phyloP scores from a whole-genome alignment of 2,329 filamentous ascomycete species.

The Cadophora luteo-olivacea region DNA sequence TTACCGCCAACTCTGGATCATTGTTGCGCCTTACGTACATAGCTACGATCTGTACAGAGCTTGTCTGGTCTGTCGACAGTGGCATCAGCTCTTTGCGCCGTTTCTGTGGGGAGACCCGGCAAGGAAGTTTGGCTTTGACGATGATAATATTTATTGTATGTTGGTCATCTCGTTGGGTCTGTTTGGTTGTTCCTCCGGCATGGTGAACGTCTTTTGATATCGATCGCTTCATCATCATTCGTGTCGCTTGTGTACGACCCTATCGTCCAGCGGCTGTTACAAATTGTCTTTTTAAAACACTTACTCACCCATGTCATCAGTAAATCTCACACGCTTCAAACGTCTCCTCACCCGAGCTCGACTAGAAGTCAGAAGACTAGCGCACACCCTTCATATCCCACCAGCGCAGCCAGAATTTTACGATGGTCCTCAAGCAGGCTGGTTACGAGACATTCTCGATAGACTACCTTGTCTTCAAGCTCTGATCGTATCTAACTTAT shows the following conservation, averaged over 20 bases:
- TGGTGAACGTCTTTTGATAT: not conserved
- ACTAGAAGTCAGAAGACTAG: constrained; percentile 28
- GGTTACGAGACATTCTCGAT: constrained; percentile 35
- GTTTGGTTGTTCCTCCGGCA: not conserved
- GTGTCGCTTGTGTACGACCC: not conserved
- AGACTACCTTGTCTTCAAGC: constrained; percentile 33
- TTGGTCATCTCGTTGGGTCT: constrained; percentile 5
- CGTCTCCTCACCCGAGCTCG: constrained; percentile 29
- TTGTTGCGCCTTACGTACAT: constrained; percentile 34
- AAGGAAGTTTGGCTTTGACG: constrained; percentile 32
- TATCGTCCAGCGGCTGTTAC: not conserved
- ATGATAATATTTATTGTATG: constrained; percentile 35
- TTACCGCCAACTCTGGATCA: constrained; percentile 33
- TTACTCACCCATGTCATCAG: constrained; percentile 23
- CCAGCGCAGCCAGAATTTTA: constrained; percentile 35
- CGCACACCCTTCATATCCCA: constrained; percentile 35
- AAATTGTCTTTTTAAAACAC: not conserved
- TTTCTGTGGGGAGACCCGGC: constrained; percentile 35
- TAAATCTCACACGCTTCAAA: constrained; percentile 34
- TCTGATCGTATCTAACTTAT: constrained; percentile 32
- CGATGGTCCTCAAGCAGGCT: constrained; percentile 32
- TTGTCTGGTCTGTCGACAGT: constrained; percentile 33
- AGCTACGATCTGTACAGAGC: constrained; percentile 31
- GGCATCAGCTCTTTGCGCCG: constrained; percentile 32
- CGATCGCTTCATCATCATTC: not conserved